Conservation (phyloP, 192 early-diverging fungal genomes). For the Coemansia sp. region DNA sequence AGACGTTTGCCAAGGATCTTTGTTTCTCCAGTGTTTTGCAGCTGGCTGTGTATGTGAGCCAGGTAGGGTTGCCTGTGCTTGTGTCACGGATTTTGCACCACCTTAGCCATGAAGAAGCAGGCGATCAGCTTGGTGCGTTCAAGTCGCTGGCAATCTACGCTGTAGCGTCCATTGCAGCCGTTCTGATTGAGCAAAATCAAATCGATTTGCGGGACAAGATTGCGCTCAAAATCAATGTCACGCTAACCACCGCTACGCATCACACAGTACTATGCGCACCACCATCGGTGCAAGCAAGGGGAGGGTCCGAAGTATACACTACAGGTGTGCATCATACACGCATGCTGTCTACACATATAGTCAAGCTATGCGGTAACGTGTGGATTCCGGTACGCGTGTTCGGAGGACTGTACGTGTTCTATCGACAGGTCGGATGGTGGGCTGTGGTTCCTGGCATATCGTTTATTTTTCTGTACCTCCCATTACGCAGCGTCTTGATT, state of each 20-base stretch:
- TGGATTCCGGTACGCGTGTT: conserved; percentile 34
- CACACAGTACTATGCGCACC: neutral
- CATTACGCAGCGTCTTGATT: conserved; percentile 23
- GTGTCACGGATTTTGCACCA: conserved; percentile 27
- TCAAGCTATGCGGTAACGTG: conserved; percentile 8
- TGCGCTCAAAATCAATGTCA: conserved; percentile 19
- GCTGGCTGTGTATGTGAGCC: conserved; percentile 23
- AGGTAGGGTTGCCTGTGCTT: conserved; percentile 16
- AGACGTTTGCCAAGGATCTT: conserved; percentile 22
- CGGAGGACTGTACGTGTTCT: conserved; percentile 26
- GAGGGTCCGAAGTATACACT: neutral
- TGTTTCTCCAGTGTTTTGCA: conserved; percentile 18
- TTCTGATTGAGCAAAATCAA: conserved; percentile 38
- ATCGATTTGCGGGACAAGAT: conserved; percentile 32
- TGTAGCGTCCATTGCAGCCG: neutral
- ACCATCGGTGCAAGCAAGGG: neutral
- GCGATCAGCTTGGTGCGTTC: neutral
- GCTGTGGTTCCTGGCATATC: conserved; percentile 22
- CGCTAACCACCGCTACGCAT: conserved; percentile 28
- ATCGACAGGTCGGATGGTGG: conserved; percentile 41
- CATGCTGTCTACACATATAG: conserved; percentile 16
- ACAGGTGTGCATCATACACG: conserved; percentile 12
- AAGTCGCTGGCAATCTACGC: conserved; percentile 8
- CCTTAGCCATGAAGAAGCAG: neutral
- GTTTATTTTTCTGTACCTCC: conserved; percentile 23